Conservation (phyloP, 2,329 filamentous ascomycete genomes). For the Epichloe festucae region DNA sequence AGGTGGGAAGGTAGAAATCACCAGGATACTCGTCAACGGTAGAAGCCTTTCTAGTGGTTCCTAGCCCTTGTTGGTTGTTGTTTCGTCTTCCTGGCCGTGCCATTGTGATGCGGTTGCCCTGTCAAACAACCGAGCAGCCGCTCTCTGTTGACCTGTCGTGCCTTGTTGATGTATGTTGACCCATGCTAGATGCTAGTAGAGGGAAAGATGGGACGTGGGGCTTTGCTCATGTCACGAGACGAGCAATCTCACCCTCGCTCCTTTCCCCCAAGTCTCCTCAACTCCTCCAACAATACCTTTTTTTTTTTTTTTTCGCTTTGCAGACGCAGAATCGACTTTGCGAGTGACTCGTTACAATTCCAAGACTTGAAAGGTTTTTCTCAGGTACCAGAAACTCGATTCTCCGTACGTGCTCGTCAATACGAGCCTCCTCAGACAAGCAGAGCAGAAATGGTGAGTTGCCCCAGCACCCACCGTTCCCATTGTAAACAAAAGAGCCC, state of each 20-base stretch:
- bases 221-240: neutral
- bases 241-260: conserved; percentile 1
- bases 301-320: neutral
- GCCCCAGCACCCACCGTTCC: conserved; percentile 5
- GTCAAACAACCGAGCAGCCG: neutral
- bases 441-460: conserved; percentile 6
- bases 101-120: neutral
- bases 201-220: neutral
- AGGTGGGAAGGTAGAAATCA: neutral
- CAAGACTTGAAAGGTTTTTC: neutral
- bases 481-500: conserved; percentile 6
- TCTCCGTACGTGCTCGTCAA: neutral
- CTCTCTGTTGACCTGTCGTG: neutral
- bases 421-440: neutral
- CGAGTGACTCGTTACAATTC: neutral
- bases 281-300: neutral
- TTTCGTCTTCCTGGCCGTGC: neutral
- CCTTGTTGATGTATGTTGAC: neutral
- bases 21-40: no score
- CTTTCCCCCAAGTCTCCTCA: neutral
- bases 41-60: no score
- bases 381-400: neutral
- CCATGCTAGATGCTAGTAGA: neutral
- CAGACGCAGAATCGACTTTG: neutral
- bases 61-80: no score